A percentile compares a stretch with the other conserved stretches of the same genome.
phyloP scores from a whole-genome alignment of 2,329 filamentous ascomycete genomes.

The Xenosphaeropsis pyriputrescens region DNA sequence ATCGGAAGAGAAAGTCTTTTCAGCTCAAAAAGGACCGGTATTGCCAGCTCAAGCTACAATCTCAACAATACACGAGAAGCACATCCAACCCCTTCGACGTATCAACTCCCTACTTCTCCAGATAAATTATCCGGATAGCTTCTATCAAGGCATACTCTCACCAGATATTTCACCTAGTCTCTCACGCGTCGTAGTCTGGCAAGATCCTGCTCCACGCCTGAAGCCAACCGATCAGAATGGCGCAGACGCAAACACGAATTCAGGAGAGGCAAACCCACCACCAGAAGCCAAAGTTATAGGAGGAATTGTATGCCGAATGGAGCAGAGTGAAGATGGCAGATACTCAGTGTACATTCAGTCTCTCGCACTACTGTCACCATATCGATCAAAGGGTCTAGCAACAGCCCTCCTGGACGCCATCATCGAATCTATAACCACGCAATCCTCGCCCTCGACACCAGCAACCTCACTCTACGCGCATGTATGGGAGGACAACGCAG shows the following conservation, averaged over 20 bases:
- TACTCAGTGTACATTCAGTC: conserved; percentile 50
- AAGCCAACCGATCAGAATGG: background rate
- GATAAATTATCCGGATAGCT: conserved; percentile 47
- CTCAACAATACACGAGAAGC: conserved; percentile 29
- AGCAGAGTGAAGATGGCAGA: conserved; percentile 23
- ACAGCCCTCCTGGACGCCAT: conserved; percentile 32
- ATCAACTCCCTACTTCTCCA: conserved; percentile 52
- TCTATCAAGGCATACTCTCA: conserved; percentile 41
- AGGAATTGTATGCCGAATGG: conserved; percentile 44
- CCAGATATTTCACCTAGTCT: conserved; percentile 31
- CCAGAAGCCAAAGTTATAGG: conserved; percentile 36
- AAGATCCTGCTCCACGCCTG: conserved; percentile 20
- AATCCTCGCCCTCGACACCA: conserved; percentile 14
- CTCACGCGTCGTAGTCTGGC: conserved; percentile 46
- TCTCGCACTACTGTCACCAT: conserved; percentile 46
- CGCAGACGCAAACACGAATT: background rate
- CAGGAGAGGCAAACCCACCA: conserved; percentile 8
- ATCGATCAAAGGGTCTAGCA: conserved; percentile 43
- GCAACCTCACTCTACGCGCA: conserved; percentile 41
- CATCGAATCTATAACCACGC: conserved; percentile 26
- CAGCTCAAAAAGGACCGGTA: conserved; percentile 14
- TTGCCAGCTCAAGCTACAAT: conserved; percentile 32
- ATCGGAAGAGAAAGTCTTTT: conserved; percentile 6
- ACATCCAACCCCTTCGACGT: conserved; percentile 43
- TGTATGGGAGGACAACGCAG: conserved; percentile 53